These are phyloP conservation scores for Ceratocystis cacaofunesta DNA, from an alignment of 2,329 filamentous ascomycete genomes.

Conservation along the genomic window DNA sequence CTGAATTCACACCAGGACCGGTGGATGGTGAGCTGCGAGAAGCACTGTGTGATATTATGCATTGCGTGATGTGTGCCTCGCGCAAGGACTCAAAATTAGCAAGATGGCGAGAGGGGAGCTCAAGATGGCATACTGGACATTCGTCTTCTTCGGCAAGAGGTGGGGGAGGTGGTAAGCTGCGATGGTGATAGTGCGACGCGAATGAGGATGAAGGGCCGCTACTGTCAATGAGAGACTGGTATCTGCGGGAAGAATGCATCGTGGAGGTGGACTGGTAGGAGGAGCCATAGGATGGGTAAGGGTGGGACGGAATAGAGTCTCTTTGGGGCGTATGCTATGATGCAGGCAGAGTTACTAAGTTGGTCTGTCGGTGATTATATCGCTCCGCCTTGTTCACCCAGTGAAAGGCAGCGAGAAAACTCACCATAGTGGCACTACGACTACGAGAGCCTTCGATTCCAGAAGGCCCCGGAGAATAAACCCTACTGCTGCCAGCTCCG, in stretches of 20 bases:
- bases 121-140: constrained; percentile 60
- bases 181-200: constrained; percentile 23
- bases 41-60: constrained; percentile 40
- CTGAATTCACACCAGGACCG: not conserved
- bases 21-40: constrained; percentile 22
- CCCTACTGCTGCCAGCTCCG: constrained; percentile 24
- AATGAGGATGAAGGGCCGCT: constrained; percentile 24
- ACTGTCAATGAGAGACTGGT: constrained; percentile 23
- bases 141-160: constrained; percentile 59
- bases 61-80: constrained; percentile 43
- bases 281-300: constrained; percentile 16
- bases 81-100: constrained; percentile 39
- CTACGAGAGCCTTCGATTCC: constrained; percentile 22
- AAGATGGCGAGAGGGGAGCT: constrained; percentile 46
- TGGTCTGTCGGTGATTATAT: not conserved
- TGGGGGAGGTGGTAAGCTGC: constrained; percentile 30
- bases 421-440: constrained; percentile 38
- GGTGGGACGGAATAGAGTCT: not conserved
- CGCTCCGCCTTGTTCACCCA: not conserved
- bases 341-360: constrained; percentile 6
- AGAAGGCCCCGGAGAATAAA: constrained; percentile 10
- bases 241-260: constrained; percentile 17
- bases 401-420: constrained; percentile 19
- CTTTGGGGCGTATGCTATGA: constrained; percentile 12
- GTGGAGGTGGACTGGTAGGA: constrained; percentile 9